Conservation (phyloP, 305 asterid species). For the Fraxinus paxiana region DNA sequence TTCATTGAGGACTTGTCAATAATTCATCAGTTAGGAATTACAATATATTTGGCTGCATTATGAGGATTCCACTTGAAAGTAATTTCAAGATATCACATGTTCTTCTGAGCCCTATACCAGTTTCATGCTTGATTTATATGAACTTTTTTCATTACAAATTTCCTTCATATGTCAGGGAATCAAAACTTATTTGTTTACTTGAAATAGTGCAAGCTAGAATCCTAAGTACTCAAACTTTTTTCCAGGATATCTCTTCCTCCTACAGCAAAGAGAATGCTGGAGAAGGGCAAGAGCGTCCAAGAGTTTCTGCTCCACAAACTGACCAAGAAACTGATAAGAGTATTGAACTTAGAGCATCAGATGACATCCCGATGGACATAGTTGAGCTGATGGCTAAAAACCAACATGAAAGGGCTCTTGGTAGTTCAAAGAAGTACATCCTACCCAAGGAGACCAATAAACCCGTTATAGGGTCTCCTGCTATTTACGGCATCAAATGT, state of each 20-base stretch:
- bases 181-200: not conserved
- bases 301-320: slow-evolving; percentile 20
- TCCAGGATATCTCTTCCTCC: slow-evolving; percentile 36
- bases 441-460: slow-evolving; percentile 18
- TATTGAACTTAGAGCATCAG: slow-evolving; percentile 37
- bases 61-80: not conserved
- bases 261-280: slow-evolving; percentile 23
- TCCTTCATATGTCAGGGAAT: not conserved
- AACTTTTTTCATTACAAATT: not conserved
- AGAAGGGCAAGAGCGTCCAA: slow-evolving; percentile 36
- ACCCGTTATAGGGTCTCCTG: slow-evolving; percentile 20
- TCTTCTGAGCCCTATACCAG: not conserved
- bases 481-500: slow-evolving; percentile 26
- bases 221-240: not conserved
- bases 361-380: slow-evolving; percentile 83
- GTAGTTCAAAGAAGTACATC: slow-evolving; percentile 27
- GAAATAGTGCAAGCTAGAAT: slow-evolving; percentile 5
- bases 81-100: not conserved
- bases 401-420: slow-evolving; percentile 52
- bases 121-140: not conserved
- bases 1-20: not conserved
- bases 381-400: slow-evolving; percentile 70
- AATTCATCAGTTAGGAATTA: not conserved
- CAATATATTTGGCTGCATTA: not conserved
- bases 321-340: slow-evolving; percentile 29